These are phyloP conservation scores for Bjerkandera adusta DNA, from an alignment of 1,284 basidiomycete species.

Conservation along the genomic window DNA sequence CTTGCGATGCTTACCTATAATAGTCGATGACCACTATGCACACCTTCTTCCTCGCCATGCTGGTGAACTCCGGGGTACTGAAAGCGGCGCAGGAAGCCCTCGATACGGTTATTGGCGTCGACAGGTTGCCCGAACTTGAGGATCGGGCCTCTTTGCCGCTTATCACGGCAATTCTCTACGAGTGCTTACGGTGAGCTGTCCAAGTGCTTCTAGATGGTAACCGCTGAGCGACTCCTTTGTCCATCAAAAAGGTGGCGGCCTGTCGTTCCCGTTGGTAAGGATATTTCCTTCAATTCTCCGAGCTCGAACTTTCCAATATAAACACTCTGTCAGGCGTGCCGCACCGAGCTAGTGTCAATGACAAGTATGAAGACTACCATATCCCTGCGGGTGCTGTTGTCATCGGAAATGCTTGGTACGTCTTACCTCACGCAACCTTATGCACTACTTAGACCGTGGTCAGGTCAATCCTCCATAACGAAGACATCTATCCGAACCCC, in stretches of 20 bases:
- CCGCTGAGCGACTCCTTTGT: neutral
- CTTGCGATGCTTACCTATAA: too few species aligned
- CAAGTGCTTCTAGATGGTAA: neutral
- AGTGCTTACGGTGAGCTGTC: constrained; percentile 24
- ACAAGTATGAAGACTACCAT: constrained; percentile 26
- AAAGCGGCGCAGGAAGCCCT: constrained; percentile 31
- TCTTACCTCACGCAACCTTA: constrained; percentile 11
- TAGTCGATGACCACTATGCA: constrained; percentile 27
- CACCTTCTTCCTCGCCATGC: constrained; percentile 31
- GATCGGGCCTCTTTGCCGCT: constrained; percentile 32
- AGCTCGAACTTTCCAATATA: neutral
- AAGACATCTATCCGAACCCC: neutral
- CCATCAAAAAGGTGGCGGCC: constrained; percentile 26
- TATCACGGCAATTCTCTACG: constrained; percentile 28
- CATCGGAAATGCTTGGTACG: constrained; percentile 20
- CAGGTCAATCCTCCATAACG: constrained; percentile 1
- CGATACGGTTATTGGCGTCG: constrained; percentile 27
- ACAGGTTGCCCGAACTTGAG: constrained; percentile 29
- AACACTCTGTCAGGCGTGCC: constrained; percentile 11
- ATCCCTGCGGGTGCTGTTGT: constrained; percentile 29
- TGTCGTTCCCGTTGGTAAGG: constrained; percentile 25
- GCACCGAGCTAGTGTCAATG: constrained; percentile 26
- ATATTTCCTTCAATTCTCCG: neutral
- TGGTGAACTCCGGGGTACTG: constrained; percentile 31
- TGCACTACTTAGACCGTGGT: neutral